Conservation (phyloP, 805 yeast species). For the Alloascoidea hylecoeti region DNA sequence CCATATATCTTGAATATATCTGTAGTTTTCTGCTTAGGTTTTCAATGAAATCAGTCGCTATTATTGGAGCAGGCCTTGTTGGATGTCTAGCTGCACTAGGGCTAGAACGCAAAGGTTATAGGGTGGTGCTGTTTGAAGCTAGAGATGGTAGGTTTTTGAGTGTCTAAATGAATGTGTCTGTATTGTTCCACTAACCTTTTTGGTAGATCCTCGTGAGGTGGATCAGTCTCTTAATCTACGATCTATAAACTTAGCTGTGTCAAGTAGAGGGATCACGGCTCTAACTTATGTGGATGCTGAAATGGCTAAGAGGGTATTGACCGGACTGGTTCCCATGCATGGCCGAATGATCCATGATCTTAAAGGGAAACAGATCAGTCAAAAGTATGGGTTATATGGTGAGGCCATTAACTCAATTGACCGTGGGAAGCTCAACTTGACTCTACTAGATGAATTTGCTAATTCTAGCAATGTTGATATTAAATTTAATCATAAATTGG, state of each 20-base stretch:
- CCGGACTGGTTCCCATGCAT: constrained; percentile 65
- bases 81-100: constrained; percentile 82
- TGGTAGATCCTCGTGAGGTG: background rate
- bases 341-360: constrained; percentile 83
- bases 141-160: constrained; percentile 44
- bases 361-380: constrained; percentile 50
- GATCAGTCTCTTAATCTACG: constrained; percentile 23
- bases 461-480: constrained; percentile 27
- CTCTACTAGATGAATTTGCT: constrained; percentile 50
- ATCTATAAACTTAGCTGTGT: constrained; percentile 82
- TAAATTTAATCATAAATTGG: constrained; percentile 43
- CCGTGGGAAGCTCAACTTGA: constrained; percentile 51
- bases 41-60: constrained; percentile 30
- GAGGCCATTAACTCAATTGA: constrained; percentile 81
- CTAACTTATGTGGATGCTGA: constrained; percentile 43
- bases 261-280: constrained; percentile 69
- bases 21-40: too few relatives aligned
- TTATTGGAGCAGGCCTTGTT: constrained; percentile 86
- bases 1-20: too few relatives aligned
- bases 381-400: constrained; percentile 68
- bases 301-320: constrained; percentile 40
- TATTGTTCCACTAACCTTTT: too few relatives aligned
- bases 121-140: constrained; percentile 59
- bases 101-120: constrained; percentile 53
- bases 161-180: too few relatives aligned